Conservation (phyloP, 2,329 filamentous ascomycete species). For the Dactylonectria macrodidyma region DNA sequence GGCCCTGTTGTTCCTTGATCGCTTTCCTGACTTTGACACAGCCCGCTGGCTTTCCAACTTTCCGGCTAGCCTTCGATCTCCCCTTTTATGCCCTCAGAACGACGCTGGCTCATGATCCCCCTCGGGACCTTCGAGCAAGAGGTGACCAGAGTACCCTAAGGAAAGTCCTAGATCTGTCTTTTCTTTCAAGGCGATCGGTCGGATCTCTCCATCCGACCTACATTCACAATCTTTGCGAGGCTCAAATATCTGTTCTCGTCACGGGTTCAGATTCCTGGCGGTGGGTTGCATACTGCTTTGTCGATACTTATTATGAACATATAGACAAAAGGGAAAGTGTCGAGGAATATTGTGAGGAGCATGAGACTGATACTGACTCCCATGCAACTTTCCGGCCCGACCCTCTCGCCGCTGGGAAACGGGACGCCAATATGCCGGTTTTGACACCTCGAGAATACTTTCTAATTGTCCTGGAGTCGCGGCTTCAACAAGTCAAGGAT, state of each 20-base stretch:
- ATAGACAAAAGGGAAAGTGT: not conserved
- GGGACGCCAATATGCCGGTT: not conserved
- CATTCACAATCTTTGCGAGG: conserved; percentile 20
- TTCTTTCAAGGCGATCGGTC: not conserved
- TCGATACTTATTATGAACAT: conserved; percentile 23
- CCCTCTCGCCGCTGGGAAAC: not conserved
- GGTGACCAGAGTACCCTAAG: not conserved
- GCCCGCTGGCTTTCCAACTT: conserved; percentile 4
- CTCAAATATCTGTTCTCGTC: conserved; percentile 26
- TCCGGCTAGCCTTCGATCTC: conserved; percentile 9
- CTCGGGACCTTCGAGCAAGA: not conserved
- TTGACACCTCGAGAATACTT: conserved; percentile 13
- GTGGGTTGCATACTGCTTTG: conserved; percentile 28
- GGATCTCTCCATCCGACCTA: not conserved
- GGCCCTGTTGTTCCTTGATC: not conserved
- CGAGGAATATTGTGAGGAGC: not conserved
- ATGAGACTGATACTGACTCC: not conserved
- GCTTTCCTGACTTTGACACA: not conserved
- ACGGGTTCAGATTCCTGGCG: accelerated
- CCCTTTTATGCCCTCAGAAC: conserved; percentile 10
- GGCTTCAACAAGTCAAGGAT: not conserved
- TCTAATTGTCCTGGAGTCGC: not conserved
- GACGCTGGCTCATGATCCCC: not conserved
- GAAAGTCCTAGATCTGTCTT: not conserved
- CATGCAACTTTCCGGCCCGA: not conserved